Percentiles rank a stretch among this genome's conserved stretches.
Conservation (phyloP, 495 filamentous ascomycete genomes). For the Tuber melanosporum region DNA sequence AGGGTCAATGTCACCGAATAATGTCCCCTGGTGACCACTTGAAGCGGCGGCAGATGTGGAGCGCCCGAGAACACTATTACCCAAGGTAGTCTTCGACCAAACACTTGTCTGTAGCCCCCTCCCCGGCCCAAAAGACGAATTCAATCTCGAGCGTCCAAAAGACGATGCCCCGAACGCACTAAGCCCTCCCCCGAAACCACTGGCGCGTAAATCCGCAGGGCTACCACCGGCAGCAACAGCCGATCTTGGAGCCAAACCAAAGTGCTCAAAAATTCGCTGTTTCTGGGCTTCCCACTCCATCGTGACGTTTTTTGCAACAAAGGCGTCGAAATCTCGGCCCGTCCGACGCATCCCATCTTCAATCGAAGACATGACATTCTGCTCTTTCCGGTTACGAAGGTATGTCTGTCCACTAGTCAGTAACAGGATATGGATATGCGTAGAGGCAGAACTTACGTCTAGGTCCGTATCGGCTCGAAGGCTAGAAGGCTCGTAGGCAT, state of each 20-base stretch:
- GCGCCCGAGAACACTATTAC: constrained; percentile 33
- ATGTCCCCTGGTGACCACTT: constrained; percentile 15
- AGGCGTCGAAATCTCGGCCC: constrained; percentile 80
- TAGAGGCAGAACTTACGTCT: constrained; percentile 23
- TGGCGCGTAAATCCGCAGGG: constrained; percentile 45
- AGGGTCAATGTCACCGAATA: constrained; percentile 40
- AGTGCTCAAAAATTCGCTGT: constrained; percentile 87
- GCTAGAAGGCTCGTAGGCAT: constrained; percentile 37
- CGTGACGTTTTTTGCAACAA: constrained; percentile 86
- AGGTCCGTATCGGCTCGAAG: constrained; percentile 42
- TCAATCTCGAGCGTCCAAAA: constrained; percentile 30
- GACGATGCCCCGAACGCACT: constrained; percentile 54
- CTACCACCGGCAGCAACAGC: constrained; percentile 45
- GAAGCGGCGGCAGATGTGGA: constrained; percentile 12
- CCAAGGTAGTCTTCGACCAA: constrained; percentile 38
- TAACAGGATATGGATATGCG: constrained; percentile 1
- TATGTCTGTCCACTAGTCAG: constrained; percentile 52
- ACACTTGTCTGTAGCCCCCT: constrained; percentile 29
- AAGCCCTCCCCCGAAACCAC: constrained; percentile 28
- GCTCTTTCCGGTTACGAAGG: constrained; percentile 73
- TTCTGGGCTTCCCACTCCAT: constrained; percentile 94
- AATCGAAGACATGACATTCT: constrained; percentile 85
- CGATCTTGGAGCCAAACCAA: constrained; percentile 66
- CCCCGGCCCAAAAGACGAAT: constrained; percentile 30
- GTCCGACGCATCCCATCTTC: constrained; percentile 78